These are phyloP conservation scores for Pseudozyma thailandica DNA, from an alignment of 1,284 basidiomycete genomes.

Conservation along the genomic window DNA sequence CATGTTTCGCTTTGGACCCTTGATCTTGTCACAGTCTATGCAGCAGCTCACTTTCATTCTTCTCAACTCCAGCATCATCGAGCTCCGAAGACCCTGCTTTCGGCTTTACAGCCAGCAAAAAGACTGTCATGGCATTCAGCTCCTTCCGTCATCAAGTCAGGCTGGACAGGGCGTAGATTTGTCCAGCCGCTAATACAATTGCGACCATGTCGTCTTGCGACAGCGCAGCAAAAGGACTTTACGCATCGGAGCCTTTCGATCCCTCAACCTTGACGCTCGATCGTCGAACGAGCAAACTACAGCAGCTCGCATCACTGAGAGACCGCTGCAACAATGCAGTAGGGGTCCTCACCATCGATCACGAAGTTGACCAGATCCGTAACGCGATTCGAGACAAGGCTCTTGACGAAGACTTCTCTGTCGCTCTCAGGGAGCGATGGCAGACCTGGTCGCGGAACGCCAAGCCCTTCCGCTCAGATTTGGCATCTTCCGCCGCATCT, in stretches of 20 bases:
- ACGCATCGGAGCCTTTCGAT: slow-evolving; percentile 28
- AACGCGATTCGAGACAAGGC: slow-evolving; percentile 15
- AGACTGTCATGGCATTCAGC: neutral
- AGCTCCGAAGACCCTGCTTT: no score
- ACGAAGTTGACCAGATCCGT: slow-evolving; percentile 25
- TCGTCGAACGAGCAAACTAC: slow-evolving; percentile 19
- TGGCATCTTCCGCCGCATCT: slow-evolving; percentile 31
- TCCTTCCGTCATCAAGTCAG: neutral
- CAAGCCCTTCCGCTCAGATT: slow-evolving; percentile 27
- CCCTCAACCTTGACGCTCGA: slow-evolving; percentile 15
- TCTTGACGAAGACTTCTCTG: slow-evolving; percentile 39
- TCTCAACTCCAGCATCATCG: neutral
- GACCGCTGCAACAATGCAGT: slow-evolving; percentile 4
- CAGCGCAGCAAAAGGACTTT: neutral
- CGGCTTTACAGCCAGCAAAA: neutral
- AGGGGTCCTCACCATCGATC: slow-evolving; percentile 18
- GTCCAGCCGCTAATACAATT: neutral
- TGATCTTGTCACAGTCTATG: neutral
- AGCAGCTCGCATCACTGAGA: slow-evolving; percentile 6
- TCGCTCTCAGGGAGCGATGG: slow-evolving; percentile 42
- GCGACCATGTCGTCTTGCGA: neutral
- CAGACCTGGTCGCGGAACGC: slow-evolving; percentile 44
- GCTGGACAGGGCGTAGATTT: neutral
- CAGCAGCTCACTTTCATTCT: neutral
- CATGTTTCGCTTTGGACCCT: slow-evolving; percentile 11